Conservation (phyloP, 2,329 filamentous ascomycete genomes). For the Ampelomyces quisqualis region DNA sequence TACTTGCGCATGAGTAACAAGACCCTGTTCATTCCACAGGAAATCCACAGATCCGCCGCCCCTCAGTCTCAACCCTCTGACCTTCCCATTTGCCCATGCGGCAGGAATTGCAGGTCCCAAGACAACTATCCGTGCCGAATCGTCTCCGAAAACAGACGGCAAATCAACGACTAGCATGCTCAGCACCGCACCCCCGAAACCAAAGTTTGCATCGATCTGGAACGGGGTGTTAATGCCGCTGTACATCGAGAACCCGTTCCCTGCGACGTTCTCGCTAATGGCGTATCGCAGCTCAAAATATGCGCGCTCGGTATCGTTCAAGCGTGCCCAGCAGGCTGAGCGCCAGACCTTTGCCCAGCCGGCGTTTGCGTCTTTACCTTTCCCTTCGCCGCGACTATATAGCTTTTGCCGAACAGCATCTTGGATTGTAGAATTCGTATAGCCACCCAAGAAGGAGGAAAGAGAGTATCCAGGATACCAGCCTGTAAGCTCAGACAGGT, state of each 20-base stretch:
- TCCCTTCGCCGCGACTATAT: constrained; percentile 50
- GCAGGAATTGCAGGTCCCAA: constrained; percentile 53
- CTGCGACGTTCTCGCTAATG: constrained; percentile 53
- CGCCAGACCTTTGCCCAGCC: constrained; percentile 63
- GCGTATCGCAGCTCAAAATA: constrained; percentile 53
- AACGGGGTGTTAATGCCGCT: constrained; percentile 51
- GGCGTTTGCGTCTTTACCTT: constrained; percentile 52
- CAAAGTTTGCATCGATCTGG: constrained; percentile 63
- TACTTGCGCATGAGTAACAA: constrained; percentile 28
- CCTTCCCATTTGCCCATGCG: constrained; percentile 49
- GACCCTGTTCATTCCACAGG: constrained; percentile 45
- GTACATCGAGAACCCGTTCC: constrained; percentile 57
- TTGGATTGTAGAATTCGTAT: constrained; percentile 49
- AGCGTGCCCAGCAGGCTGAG: constrained; percentile 56
- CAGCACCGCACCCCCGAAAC: constrained; percentile 56
- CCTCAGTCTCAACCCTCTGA: constrained; percentile 49
- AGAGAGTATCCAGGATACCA: constrained; percentile 59
- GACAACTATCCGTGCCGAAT: constrained; percentile 40
- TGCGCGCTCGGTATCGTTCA: constrained; percentile 55
- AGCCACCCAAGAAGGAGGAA: constrained; percentile 45
- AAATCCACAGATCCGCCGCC: constrained; percentile 51
- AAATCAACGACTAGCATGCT: constrained; percentile 57
- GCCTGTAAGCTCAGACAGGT: constrained; percentile 58
- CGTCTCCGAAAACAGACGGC: constrained; percentile 27
- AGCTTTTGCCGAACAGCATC: constrained; percentile 52